Conservation (phyloP, 495 filamentous ascomycete genomes). For the Xylaria scruposa region DNA sequence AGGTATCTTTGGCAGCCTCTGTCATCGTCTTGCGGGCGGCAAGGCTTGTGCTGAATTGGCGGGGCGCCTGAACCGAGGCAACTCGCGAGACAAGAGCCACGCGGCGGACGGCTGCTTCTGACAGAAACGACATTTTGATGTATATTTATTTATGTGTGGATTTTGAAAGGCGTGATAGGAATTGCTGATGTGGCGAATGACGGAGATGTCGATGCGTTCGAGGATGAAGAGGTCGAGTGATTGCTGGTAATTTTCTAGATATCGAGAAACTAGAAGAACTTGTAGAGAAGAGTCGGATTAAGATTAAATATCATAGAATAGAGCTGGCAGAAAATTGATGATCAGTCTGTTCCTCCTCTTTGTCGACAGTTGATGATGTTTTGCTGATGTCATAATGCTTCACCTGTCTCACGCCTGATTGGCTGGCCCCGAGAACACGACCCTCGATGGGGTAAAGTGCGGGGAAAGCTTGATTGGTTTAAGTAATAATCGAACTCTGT, state of each 20-base stretch:
- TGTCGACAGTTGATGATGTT: slow-evolving; percentile 7
- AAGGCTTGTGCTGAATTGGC: slow-evolving; percentile 52
- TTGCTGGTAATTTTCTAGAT: slow-evolving; percentile 9
- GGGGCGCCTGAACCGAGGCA: slow-evolving; percentile 34
- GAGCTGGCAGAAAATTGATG: background rate
- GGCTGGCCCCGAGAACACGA: background rate
- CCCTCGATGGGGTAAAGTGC: slow-evolving; percentile 17
- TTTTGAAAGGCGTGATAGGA: background rate
- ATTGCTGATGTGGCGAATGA: background rate
- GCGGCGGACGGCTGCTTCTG: slow-evolving; percentile 46
- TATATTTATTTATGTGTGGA: background rate
- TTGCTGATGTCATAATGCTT: slow-evolving; percentile 22
- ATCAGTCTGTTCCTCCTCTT: background rate
- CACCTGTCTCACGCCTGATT: slow-evolving; percentile 8
- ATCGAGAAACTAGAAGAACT: background rate
- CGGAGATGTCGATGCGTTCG: background rate
- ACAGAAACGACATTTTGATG: slow-evolving; percentile 56
- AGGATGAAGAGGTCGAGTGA: background rate
- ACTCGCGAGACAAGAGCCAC: slow-evolving; percentile 45
- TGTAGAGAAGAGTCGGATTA: background rate
- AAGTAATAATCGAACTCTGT: background rate
- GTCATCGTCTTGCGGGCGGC: slow-evolving; percentile 50
- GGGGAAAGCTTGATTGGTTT: slow-evolving; percentile 6
- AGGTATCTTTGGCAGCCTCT: slow-evolving; percentile 57
- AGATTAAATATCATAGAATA: slow-evolving; percentile 2